A percentile compares a stretch with the other conserved stretches of the same genome.
These are phyloP conservation scores for Aurantiochytrium sp. DNA, from an alignment of 108 stramenopile genomes.

Conservation along the genomic window DNA sequence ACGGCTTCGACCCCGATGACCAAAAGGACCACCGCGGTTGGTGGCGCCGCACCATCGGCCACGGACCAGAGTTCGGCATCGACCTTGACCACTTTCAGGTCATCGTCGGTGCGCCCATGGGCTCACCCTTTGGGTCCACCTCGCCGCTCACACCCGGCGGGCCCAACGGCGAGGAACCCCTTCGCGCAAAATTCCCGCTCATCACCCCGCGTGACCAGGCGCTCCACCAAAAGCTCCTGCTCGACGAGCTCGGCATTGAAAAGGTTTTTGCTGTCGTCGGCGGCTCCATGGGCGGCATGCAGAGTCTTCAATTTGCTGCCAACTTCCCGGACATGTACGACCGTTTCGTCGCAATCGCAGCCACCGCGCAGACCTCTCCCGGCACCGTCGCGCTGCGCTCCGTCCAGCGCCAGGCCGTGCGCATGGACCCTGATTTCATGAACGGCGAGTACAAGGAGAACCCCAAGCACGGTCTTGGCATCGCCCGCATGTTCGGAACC, in stretches of 20 bases:
- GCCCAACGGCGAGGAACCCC: background rate
- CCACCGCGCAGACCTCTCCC: conserved; percentile 22
- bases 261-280: conserved; percentile 26
- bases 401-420: conserved; percentile 23
- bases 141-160: background rate
- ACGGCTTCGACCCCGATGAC: background rate
- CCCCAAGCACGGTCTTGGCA: background rate
- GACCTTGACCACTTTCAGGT: conserved; percentile 23
- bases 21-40: background rate
- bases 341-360: background rate
- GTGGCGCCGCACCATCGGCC: conserved; percentile 6
- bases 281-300: conserved; percentile 25
- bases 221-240: background rate
- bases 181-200: background rate
- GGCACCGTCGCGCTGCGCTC: conserved; percentile 18
- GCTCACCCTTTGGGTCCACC: conserved; percentile 22
- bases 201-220: conserved; percentile 22
- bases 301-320: conserved; percentile 4
- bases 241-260: conserved; percentile 10
- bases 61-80: conserved; percentile 1
- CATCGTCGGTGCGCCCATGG: conserved; percentile 6
- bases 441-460: conserved; percentile 2
- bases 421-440: conserved; percentile 15
- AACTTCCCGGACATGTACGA: conserved; percentile 17
- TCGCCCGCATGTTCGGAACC: conserved; percentile 18